Evolutionary conservation across 495 filamentous ascomycete genomes (phyloP), one percentile per base, ranked within the genome.

Genomic region (Tuber microsphaerosporum): DNA sequence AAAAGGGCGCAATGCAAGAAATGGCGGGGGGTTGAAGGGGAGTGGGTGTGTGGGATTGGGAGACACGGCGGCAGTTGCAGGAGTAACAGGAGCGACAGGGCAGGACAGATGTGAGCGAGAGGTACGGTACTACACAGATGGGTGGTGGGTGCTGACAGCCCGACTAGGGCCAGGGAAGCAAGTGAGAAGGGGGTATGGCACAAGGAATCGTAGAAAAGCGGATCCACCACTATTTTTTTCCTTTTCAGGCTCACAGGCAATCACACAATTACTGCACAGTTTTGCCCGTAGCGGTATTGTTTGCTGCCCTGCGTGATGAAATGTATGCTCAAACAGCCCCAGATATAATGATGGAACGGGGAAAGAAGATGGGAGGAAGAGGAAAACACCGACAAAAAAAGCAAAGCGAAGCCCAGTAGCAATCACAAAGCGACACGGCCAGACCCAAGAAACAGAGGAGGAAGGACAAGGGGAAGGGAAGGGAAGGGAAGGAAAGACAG

Each of bases 141-240:
- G 61, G 37, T 71, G 39, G 44, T 74, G 39, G 44, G 31, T 39
- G 44, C 73, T 61, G 71, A 46, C n/a, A 72, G 45, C n/a, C 45
- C 71, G 41, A 73, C 71, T 16, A 20, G 72, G 37, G 31, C 73
- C 71, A 41, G 46, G 14, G 68, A 77, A 73, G 68, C 41, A 43
- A 43, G 46, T 69, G 46, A 71, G 74, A 79, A 41, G 39, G 41
- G 41, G 69, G 75, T 71, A 75, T 78, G 77, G 71, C 41, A 79
- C 70, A 72, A 43, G 51, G 22, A 75, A 37, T 73, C 72, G 69
- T 61, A 65, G 45, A 56, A 75, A 45, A 43, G 41, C 41, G 43
- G 37, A 75, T 39, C 26, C 56, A 78, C 70, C 45, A 70, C 75
- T 44, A 42, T 37, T 73, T n/a, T 51, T 8, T 65, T 4, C 22